Evolutionary conservation across 2,329 filamentous ascomycete species (phyloP), one percentile per base, ranked within the genome.

Genomic region (Colletotrichum euphorbiae): DNA sequence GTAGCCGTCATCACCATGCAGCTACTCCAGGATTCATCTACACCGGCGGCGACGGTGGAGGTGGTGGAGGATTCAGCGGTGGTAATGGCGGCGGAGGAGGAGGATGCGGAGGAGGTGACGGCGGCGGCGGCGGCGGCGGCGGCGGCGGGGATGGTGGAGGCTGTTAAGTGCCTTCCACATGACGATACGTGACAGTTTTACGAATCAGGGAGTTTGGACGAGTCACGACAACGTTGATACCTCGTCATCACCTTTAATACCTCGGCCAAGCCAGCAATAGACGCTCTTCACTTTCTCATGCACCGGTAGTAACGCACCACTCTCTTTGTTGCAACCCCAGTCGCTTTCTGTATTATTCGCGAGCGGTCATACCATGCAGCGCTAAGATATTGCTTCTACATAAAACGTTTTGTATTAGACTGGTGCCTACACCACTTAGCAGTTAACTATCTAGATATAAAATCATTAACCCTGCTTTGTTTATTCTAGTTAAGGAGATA

Each of bases 141-240:
- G 57, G 28, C 0, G 46, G 46, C 24, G 57, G 63, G 1, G 63
- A 48, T 8, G 57, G 63, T 1, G 63, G 63, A 0, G 31, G 33
- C 6, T 59, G 43, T 43, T 46, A 7, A n/a, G 7, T 21, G 42
- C 8, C 13, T 9, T 11, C 2, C 2, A 17, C 0, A n/a, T 17
- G 15, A 6, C n/a, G 28, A 9, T 12, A 31, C 21, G 11, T 31
- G 8, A 3, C 13, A 33, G 4, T 6, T 3, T n/a, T n/a, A 33
- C 17, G 48, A 51, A 8, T 33, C 7, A 11, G 12, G 48, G n/a
- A 12, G 48, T 51, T 51, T 17, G 7, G n/a, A 24, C 3, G n/a
- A n/a, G n/a, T n/a, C n/a, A n/a, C n/a, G 28, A 51, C 15, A 11
- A 24, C n/a, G 48, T 33, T 51, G 48, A 33, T 33, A 51, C 24